Base-by-base conservation (phyloP, 192 early-diverging fungal genomes). In the Paraglomus occultum region DNA sequence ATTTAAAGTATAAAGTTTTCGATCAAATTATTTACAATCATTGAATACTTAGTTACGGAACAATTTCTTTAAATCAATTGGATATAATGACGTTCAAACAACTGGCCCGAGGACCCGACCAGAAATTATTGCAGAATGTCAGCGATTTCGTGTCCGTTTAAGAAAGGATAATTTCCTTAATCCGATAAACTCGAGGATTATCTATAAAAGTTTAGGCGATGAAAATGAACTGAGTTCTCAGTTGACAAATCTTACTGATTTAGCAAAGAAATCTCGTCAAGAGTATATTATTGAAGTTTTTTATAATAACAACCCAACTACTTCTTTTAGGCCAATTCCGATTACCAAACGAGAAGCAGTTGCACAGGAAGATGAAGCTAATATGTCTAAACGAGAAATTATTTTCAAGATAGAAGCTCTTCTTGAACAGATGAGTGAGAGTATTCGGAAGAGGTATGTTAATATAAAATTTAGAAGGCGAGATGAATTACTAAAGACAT, bases 241-340 rank as follows among this genome's bases (percentile, higher is more conserved):
- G 22, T 55, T 55, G 10, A 55, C 11, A 55, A 55, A 55, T 18
- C 39, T 55, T 20, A 55, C 9, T 18, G 39, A 55, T 20, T 55
- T 20, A 22, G 54, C 54, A 55, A 17, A 22, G 39, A 55, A 11
- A 48, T 18, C 44, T 49, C 62, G 14, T 49, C 44, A 64, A 64
- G 23, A 47, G 14, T 64, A 49, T 64, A 64, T 64, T 64, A 49
- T 49, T 47, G 47, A 64, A 64, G 47, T 49, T 23, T 64, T 64
- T 47, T 49, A 18, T 64, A 64, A 64, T 17, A 64, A 64, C 11
- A 64, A 20, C 20, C n/a, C 15, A 49, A 17, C 44, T 64, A 22
- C 47, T 64, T 64, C 48, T 31, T 64, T 64, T 64, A 64, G 62
- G 62, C 46, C 62, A 18, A 64, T 64, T 49, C 62, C 22, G 31